Evolutionary conservation across 306 rosid genomes (phyloP).

Genomic region (barrel medic (Medicago truncatula)): MtrunA17r5.0-ANR NC_053046.1:42695001-42695500

Average conservation of each 20-base stretch:
- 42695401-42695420: not conserved
- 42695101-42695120: no score
- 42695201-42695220: not conserved
- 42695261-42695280: not conserved
- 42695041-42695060: no score
- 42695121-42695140: no score
- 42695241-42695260: not conserved
- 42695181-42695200: not conserved
- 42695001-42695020: no score
- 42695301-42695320: not conserved
- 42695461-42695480: not conserved
- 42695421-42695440: not conserved
- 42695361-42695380: not conserved
- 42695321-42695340: not conserved
- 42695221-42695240: not conserved
- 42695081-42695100: no score
- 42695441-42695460: not conserved
- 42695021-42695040: no score
- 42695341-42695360: not conserved
- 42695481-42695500: slow-evolving; percentile 4
- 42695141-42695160: no score
- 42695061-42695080: no score
- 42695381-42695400: not conserved
- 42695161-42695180: no score
- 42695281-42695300: not conserved